A percentile compares a stretch with the other conserved stretches of the same genome.
Evolutionary conservation across 2,329 filamentous ascomycete species (phyloP).

Genomic region (Calonectria pauciramosa): DNA sequence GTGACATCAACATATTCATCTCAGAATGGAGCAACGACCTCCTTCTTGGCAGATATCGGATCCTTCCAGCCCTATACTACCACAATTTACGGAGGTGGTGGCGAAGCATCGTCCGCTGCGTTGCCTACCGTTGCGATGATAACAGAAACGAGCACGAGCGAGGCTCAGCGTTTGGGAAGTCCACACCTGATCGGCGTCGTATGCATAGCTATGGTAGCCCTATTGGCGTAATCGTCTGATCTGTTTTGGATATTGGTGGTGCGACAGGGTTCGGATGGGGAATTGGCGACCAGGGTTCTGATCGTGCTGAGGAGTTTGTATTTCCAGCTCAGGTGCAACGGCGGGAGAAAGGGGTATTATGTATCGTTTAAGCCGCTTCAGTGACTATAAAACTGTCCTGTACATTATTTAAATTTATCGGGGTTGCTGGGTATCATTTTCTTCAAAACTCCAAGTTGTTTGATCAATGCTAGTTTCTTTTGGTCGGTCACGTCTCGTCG

Average conservation of each 20-base stretch:
- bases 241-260: not conserved
- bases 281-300: not conserved
- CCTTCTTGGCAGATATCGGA: not conserved
- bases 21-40: not conserved
- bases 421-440: constrained; percentile 77
- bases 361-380: not conserved
- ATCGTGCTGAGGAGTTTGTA: not conserved
- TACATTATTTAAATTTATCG: constrained; percentile 59
- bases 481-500: constrained; percentile 72
- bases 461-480: constrained; percentile 73
- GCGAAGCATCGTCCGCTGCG: not conserved
- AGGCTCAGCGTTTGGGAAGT: not conserved
- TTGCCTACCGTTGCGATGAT: not conserved
- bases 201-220: not conserved
- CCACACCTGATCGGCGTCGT: not conserved
- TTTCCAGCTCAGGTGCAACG: not conserved
- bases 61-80: not conserved
- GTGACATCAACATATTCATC: not conserved
- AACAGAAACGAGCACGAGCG: not conserved
- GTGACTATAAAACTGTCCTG: constrained; percentile 4
- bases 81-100: not conserved
- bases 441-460: constrained; percentile 76
- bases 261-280: not conserved
- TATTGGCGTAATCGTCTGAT: not conserved
- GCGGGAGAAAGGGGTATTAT: not conserved